Conservation (phyloP, 352 stramenopile genomes). For the Globisporangium recalcitrans region DNA sequence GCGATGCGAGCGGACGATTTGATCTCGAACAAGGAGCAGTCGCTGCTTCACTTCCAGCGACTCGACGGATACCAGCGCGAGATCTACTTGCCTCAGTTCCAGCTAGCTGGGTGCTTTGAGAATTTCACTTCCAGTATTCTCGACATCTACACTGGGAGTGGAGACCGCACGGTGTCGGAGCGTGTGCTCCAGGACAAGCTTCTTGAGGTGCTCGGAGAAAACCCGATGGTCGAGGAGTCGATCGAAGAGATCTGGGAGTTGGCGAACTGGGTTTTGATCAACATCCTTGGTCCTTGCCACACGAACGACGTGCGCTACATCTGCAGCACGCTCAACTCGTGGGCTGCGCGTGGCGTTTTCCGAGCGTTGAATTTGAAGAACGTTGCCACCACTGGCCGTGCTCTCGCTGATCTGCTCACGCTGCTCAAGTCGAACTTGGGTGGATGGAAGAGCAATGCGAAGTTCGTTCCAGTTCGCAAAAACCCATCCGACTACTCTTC, state of each 20-base stretch:
- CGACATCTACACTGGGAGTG: conserved; percentile 54
- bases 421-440: conserved; percentile 63
- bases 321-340: conserved; percentile 74
- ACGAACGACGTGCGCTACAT: conserved; percentile 93
- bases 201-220: conserved; percentile 71
- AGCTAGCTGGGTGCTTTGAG: conserved; percentile 96
- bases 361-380: conserved; percentile 74
- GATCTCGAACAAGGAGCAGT: conserved; percentile 86
- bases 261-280: conserved; percentile 91
- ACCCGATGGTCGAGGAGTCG: conserved; percentile 85
- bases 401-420: conserved; percentile 65
- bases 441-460: conserved; percentile 73
- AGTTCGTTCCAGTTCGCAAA: conserved; percentile 79
- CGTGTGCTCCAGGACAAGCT: conserved; percentile 76
- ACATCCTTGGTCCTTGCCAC: conserved; percentile 93
- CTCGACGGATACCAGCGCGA: conserved; percentile 95
- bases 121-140: conserved; percentile 75
- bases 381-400: conserved; percentile 50
- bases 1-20: conserved; percentile 92
- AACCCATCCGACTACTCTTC: conserved; percentile 80
- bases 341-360: conserved; percentile 74
- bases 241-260: conserved; percentile 98
- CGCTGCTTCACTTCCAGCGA: conserved; percentile 94
- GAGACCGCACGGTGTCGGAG: conserved; percentile 56
- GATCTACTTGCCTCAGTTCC: conserved; percentile 98